Evolutionary conservation across 2,329 filamentous ascomycete species (phyloP).

Genomic region (Hortaea sp.): DNA sequence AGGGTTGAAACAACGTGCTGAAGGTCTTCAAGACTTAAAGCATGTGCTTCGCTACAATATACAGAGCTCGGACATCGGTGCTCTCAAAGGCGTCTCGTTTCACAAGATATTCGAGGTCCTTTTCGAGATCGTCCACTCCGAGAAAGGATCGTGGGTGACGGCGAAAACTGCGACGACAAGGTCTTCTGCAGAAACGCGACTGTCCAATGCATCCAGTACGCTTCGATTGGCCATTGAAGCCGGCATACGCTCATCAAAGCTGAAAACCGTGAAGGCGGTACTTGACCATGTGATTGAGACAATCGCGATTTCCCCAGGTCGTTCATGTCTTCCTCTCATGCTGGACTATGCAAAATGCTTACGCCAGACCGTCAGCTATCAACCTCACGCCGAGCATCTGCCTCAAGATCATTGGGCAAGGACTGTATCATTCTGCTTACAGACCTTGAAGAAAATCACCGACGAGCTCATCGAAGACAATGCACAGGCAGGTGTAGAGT

Average conservation of each 20-base stretch:
- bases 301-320: constrained; percentile 46
- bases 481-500: not conserved
- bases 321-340: constrained; percentile 58
- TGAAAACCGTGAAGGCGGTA: constrained; percentile 68
- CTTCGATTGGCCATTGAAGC: constrained; percentile 63
- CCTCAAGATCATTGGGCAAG: constrained; percentile 57
- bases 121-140: constrained; percentile 57
- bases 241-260: constrained; percentile 56
- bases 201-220: constrained; percentile 60
- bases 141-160: constrained; percentile 56
- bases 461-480: constrained; percentile 14
- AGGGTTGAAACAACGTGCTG: constrained; percentile 27
- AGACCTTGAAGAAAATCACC: constrained; percentile 38
- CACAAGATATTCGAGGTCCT: constrained; percentile 72
- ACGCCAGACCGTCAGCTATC: constrained; percentile 57
- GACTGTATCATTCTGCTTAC: constrained; percentile 61
- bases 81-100: constrained; percentile 65
- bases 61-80: constrained; percentile 29
- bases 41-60: constrained; percentile 47
- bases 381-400: constrained; percentile 72
- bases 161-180: constrained; percentile 36
- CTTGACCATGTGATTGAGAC: constrained; percentile 74
- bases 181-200: constrained; percentile 38
- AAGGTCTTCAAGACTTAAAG: constrained; percentile 46
- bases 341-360: constrained; percentile 73